Base-by-base conservation (phyloP, 1,139 yeast genomes). In the Hyphopichia burtonii region DNA sequence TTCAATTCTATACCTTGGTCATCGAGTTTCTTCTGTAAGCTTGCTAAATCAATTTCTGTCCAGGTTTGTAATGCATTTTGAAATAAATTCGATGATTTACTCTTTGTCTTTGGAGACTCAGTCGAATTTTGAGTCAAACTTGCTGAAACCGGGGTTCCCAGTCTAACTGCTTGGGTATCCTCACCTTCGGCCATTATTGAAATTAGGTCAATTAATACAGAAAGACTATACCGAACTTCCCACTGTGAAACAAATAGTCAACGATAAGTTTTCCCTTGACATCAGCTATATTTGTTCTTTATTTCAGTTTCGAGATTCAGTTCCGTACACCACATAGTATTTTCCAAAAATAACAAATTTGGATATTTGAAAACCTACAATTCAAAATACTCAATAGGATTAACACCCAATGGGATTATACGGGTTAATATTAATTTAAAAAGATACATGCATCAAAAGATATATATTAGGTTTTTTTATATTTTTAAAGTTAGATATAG, bases 1-100 rank as follows among this genome's bases (percentile, higher is more conserved):
- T 86, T 83, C 37, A 91, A 78, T 52, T 81, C 83, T 33, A 83
- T 57, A 2, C 94, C 95, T 52, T 86, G 86, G 34, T 76, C 78
- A 59, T 91, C 97, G 44, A 93, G 69, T 42, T 76, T 74, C 50
- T 74, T 76, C 56, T 91, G 97, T 23, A 90, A 65, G 2, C 70
- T 61, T 0, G 90, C 79, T 31, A 90, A 66, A 48, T 85, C 86
- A 35, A 88, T 80, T 42, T 82, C 82, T 1, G 86, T 71, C 97
- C 97, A 90, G 16, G 81, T 71, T 49, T 81, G 81, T 47, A 88
- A 67, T 1, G 96, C 96, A 39, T 55, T 53, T 36, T 53, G 61
- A 51, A 67, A 69, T 28, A 63, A 58, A 44, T 57, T 56, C 7
- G 63, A 46, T 16, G 51, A 35, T 28, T 44, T 44, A 20, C 39